phyloP scores from a whole-genome alignment of 148 eudicot genomes.

The Fagopyrum homotropicum region DNA sequence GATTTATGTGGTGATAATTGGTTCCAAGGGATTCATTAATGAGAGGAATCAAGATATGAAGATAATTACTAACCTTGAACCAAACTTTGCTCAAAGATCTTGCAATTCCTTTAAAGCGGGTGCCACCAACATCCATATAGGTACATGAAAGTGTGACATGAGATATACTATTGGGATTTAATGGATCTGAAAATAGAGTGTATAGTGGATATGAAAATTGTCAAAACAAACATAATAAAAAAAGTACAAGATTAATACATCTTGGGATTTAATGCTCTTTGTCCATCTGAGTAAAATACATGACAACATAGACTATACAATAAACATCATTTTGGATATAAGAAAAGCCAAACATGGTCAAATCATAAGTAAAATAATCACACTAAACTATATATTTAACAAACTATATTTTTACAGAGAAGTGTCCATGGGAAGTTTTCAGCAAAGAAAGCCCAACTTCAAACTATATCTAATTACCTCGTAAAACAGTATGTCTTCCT shows the following conservation, averaged over 20 bases:
- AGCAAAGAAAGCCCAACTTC: too few species aligned
- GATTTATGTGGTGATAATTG: too few species aligned
- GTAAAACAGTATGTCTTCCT: too few species aligned
- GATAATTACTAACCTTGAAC: slow-evolving; percentile 43
- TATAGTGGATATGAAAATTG: neutral
- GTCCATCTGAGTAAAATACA: neutral
- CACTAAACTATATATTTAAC: too few species aligned
- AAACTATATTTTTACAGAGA: too few species aligned
- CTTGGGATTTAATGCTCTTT: neutral
- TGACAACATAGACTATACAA: neutral
- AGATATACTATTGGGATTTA: neutral
- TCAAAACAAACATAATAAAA: too few species aligned
- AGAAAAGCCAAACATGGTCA: neutral
- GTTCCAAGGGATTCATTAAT: neutral
- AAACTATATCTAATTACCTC: too few species aligned
- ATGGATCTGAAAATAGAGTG: neutral
- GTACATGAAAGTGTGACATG: slow-evolving; percentile 26
- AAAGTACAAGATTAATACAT: neutral
- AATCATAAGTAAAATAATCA: too few species aligned
- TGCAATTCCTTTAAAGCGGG: slow-evolving; percentile 78
- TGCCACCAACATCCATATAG: slow-evolving; percentile 93
- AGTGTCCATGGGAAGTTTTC: too few species aligned
- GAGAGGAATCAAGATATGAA: neutral
- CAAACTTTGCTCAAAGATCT: slow-evolving; percentile 83
- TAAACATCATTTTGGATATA: neutral